A percentile compares a stretch with the other conserved stretches of the same genome.
Conservation (phyloP, 495 filamentous ascomycete genomes). For the Cercophora sp. region DNA sequence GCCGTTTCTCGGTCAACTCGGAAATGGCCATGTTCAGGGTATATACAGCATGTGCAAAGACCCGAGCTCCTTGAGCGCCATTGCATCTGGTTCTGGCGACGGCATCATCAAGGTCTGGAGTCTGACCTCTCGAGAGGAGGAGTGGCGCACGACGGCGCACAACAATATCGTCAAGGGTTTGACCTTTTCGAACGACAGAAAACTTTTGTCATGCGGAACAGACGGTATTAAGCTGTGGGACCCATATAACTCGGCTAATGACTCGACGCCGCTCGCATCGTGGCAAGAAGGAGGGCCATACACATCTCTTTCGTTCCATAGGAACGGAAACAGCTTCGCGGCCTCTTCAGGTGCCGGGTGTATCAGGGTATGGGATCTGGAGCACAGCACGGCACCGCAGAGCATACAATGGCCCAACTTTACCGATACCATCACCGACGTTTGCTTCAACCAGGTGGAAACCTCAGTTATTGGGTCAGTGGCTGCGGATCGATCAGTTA, state of each 20-base stretch:
- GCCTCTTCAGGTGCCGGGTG: constrained; percentile 76
- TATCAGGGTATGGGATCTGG: constrained; percentile 74
- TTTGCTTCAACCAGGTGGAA: constrained; percentile 91
- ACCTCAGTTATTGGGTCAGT: constrained; percentile 82
- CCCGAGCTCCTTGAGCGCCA: constrained; percentile 59
- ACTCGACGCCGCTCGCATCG: constrained; percentile 65
- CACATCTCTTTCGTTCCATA: constrained; percentile 79
- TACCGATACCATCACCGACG: constrained; percentile 84
- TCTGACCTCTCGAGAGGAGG: constrained; percentile 70
- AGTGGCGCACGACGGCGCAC: constrained; percentile 77
- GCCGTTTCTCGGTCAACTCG: constrained; percentile 85
- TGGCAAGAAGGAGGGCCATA: constrained; percentile 80
- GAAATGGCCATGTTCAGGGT: constrained; percentile 89
- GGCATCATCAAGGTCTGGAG: constrained; percentile 95
- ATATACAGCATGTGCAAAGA: constrained; percentile 71
- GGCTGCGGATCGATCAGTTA: constrained; percentile 77
- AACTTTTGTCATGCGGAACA: constrained; percentile 83
- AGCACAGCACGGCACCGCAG: constrained; percentile 70
- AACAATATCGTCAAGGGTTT: constrained; percentile 84
- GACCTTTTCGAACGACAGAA: constrained; percentile 78
- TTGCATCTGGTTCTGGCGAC: constrained; percentile 78
- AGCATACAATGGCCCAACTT: constrained; percentile 81
- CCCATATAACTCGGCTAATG: constrained; percentile 68
- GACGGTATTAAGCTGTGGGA: constrained; percentile 90
- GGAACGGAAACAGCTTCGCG: constrained; percentile 64